Percentiles rank a stretch among this genome's conserved stretches.
These are phyloP conservation scores for Uromyces viciae-fabae DNA, from an alignment of 1,284 basidiomycete genomes.

Conservation along the genomic window DNA sequence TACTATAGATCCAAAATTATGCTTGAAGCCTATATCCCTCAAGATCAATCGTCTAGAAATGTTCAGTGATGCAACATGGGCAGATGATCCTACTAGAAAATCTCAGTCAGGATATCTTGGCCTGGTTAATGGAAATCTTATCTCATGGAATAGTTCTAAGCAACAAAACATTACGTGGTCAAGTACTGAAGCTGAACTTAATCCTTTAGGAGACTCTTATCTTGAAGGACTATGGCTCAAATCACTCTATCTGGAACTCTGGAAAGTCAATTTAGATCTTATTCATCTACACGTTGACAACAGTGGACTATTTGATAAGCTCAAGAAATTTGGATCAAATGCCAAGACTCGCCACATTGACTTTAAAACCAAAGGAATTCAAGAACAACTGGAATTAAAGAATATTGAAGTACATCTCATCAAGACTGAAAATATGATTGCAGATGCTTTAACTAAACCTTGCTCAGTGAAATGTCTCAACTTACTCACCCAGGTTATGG, in stretches of 20 bases:
- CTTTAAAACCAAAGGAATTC: neutral
- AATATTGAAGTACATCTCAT: neutral
- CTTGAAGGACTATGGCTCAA: neutral
- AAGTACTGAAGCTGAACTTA: constrained; percentile 1
- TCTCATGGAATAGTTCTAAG: neutral
- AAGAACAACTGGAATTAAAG: neutral
- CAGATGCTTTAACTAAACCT: neutral
- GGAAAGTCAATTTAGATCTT: neutral
- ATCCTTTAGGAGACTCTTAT: neutral
- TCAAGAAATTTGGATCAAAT: neutral
- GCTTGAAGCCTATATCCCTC: neutral
- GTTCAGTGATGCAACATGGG: neutral
- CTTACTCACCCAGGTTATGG: no score
- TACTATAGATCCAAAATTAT: neutral
- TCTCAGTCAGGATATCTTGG: neutral
- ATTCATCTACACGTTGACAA: no score
- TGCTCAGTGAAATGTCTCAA: no score
- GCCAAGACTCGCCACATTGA: neutral
- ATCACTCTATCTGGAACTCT: neutral
- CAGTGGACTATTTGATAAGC: neutral
- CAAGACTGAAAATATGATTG: neutral
- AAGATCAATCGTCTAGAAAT: neutral
- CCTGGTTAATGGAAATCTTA: neutral
- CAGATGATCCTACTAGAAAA: neutral
- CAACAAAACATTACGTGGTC: no score